Base-by-base conservation (phyloP, 148 eudicot species). In the Diospyros lotus region DNA sequence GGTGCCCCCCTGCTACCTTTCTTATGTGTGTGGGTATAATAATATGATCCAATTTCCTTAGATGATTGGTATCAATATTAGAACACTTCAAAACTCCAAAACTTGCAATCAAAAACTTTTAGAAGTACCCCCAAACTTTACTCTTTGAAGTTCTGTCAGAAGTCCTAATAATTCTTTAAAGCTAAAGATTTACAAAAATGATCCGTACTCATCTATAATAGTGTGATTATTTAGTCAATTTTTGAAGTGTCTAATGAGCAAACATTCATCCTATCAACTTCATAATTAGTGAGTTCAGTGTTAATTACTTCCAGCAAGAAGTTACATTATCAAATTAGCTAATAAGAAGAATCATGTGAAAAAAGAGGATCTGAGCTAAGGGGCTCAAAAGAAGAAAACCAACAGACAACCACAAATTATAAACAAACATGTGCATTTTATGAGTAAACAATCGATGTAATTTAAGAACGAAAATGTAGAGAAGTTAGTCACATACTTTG, bases 401-500 rank as follows among this genome's bases (percentile, higher is more conserved):
- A 60, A 59, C 28, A 69, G 42, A 65, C 17, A 41, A 48, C 38
- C 42, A 55, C 28, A 13, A 51, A 18, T 40, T 42, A 51, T 71
- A 43, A 69, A 62, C 9, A 76, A 54, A 75, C 41, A 17, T 65
- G 18, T 68, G 68, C 73, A 74, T 39, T 64, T 53, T 18, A 39
- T 64, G 10, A 18, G 7, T 53, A 6, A 4, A 40, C 1, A 51
- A 45, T 15, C n/a, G 71, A 41, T 2, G 41, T 18, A 58, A 18
- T 9, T 15, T 42, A 40, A 5, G 7, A 63, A 55, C 61, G 48
- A 48, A 71, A 67, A 15, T 14, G 10, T 71, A 66, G 13, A 64
- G 46, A 64, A 64, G 45, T 28, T 28, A 28, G 28, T 15, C 51
- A 39, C 88, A 72, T 83, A 93, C 97, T 81, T 93, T 90, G 80